Percentiles rank a stretch among this genome's conserved stretches.
phyloP scores from a whole-genome alignment of 2,329 filamentous ascomycete species.

The Verticillium nonalfalfae region DNA sequence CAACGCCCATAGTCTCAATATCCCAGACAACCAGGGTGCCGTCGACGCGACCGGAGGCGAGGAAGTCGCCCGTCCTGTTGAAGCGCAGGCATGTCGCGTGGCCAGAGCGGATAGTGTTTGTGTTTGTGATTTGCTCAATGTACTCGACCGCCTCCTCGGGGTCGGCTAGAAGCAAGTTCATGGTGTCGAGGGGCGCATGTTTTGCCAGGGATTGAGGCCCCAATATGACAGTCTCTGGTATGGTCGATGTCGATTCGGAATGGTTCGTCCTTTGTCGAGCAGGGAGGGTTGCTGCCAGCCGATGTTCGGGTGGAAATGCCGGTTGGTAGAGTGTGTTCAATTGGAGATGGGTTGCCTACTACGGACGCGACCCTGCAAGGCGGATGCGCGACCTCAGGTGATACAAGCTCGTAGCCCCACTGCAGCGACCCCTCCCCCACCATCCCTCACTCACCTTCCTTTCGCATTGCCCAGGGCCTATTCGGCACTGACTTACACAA shows the following conservation, averaged over 20 bases:
- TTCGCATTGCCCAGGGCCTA: not conserved
- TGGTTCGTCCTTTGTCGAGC: not conserved
- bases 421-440: constrained; percentile 11
- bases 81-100: constrained; percentile 71
- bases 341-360: not conserved
- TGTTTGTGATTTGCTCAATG: constrained; percentile 49
- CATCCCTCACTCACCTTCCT: constrained; percentile 2
- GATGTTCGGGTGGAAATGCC: not conserved
- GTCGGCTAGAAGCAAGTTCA: constrained; percentile 57
- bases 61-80: constrained; percentile 88
- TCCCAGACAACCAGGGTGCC: constrained; percentile 96
- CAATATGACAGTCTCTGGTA: not conserved
- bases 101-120: constrained; percentile 72
- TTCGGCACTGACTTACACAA: not conserved
- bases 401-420: not conserved
- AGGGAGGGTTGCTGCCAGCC: not conserved
- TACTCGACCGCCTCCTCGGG: constrained; percentile 25
- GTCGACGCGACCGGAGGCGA: constrained; percentile 90
- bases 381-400: not conserved
- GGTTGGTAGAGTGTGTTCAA: not conserved
- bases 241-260: not conserved
- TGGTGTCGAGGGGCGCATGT: constrained; percentile 18
- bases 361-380: not conserved
- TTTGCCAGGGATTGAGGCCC: not conserved
- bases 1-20: constrained; percentile 93